These are phyloP conservation scores for Hyaloperonospora brassicae DNA, from an alignment of 352 stramenopile genomes.

Conservation along the genomic window DNA sequence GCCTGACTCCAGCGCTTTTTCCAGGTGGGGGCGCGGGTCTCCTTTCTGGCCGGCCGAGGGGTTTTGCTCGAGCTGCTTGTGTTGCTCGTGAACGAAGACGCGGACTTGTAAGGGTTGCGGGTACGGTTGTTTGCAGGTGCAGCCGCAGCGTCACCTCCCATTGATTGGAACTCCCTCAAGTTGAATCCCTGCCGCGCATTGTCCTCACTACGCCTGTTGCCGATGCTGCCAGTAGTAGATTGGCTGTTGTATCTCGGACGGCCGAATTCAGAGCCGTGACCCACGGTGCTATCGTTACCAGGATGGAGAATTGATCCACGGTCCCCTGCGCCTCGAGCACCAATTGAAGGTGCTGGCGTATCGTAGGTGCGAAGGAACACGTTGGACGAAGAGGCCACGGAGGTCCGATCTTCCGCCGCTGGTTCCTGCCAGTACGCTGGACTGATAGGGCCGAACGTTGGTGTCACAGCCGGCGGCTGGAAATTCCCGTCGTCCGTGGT, in stretches of 20 bases:
- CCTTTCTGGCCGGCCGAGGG: constrained; percentile 18
- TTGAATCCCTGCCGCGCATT: constrained; percentile 38
- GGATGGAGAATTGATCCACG: constrained; percentile 7
- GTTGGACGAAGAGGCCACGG: constrained; percentile 31
- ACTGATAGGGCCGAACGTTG: constrained; percentile 8
- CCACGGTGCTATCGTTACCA: constrained; percentile 14
- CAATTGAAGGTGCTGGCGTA: constrained; percentile 32
- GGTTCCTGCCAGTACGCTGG: constrained; percentile 2
- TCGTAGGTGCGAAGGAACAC: constrained; percentile 71
- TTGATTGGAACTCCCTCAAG: constrained; percentile 44
- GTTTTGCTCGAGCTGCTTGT: constrained; percentile 19
- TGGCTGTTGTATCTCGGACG: constrained; percentile 13
- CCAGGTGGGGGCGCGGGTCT: constrained; percentile 12
- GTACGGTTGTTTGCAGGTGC: constrained; percentile 13
- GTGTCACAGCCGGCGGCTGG: constrained; percentile 6
- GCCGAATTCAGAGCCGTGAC: constrained; percentile 10
- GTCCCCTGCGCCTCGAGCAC: neutral
- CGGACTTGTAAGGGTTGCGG: constrained; percentile 13
- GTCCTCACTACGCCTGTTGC: constrained; percentile 23
- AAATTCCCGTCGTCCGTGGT: constrained; percentile 36
- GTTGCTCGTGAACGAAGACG: constrained; percentile 25
- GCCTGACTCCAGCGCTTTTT: constrained; percentile 39
- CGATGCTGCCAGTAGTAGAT: constrained; percentile 12
- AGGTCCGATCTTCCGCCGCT: constrained; percentile 4
- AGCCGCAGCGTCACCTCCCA: constrained; percentile 6